phyloP scores from a whole-genome alignment of 495 filamentous ascomycete genomes.

The Lasiosphaeriaceae sp. region DNA sequence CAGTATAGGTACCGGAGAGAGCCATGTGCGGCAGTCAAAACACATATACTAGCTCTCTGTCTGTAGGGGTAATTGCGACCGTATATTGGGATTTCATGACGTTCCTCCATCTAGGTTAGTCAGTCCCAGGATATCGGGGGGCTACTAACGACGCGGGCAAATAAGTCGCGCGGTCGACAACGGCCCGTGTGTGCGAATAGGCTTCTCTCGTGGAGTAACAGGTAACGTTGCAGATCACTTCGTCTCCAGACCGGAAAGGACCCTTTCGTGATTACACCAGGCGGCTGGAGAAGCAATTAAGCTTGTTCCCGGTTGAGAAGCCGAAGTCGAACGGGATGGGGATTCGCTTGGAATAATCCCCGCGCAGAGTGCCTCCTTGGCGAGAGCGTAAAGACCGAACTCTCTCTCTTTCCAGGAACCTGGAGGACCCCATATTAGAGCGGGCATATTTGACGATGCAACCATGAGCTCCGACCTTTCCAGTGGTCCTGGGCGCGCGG shows the following conservation, averaged over 20 bases:
- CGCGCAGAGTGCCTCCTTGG: slow-evolving; percentile 3
- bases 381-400: background rate
- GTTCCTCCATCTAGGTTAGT: background rate
- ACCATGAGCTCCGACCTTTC: slow-evolving; percentile 4
- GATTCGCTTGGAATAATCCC: slow-evolving; percentile 25
- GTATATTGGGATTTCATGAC: background rate
- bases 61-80: background rate
- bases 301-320: slow-evolving; percentile 22
- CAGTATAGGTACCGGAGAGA: background rate
- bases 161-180: background rate
- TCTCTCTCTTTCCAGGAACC: slow-evolving; percentile 24
- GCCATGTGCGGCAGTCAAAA: background rate
- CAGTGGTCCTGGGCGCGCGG: slow-evolving; percentile 6
- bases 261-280: slow-evolving; percentile 14
- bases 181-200: background rate
- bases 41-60: background rate
- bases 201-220: slow-evolving; percentile 5
- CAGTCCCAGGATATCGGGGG: background rate
- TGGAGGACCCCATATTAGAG: slow-evolving; percentile 24
- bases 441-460: slow-evolving; percentile 20
- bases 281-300: slow-evolving; percentile 20
- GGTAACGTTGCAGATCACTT: slow-evolving; percentile 27
- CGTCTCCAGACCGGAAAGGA: slow-evolving; percentile 18
- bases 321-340: slow-evolving; percentile 1
- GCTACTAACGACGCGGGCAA: background rate